Evolutionary conservation across 2,329 filamentous ascomycete species (phyloP), one percentile per base, ranked within the genome.

Genomic region (Fusarium longipes): DNA sequence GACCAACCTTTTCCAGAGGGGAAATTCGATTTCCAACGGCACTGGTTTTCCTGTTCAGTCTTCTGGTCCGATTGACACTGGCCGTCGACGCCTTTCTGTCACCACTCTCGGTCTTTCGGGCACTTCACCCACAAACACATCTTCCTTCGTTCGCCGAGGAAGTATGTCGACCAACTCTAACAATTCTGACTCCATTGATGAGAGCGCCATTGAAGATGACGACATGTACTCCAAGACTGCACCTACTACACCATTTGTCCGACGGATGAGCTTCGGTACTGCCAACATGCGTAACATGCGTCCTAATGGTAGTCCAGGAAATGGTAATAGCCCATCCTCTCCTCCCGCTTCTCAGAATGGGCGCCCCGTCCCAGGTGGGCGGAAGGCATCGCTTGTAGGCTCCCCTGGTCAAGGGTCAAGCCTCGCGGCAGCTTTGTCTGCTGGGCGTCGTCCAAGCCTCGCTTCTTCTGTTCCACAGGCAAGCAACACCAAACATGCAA

Each of bases 181-280:
- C 56, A 81, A 80, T 53, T 88, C 87, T 5, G 85, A 87, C 56
- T 86, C 86, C 3, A 84, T 90, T 63, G 91, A 94, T 68, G 92
- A 94, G 78, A 90, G 81, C 70, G 91, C 90, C 47, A 85, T 91
- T 63, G 90, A 93, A 65, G 91, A 94, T 61, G 87, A 89, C 39
- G 87, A 89, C 22, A 80, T 82, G 53, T 79, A 82, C 36, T 77
- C 82, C n/a, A 86, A 84, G 74, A 87, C 86, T 70, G 84, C 86
- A 17, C 89, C 92, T 32, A 86, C 83, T 52, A 92, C 91, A 14
- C 92, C 93, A 32, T 95, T 94, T 76, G 87, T 87, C 61, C 90
- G 94, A 71, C 91, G 94, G 60, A 89, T 97, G 83, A 97, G 94
- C 80, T 96, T 97, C 75, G 94, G 95, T 63, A 91, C 91, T 63